Percentiles rank a stretch among this genome's conserved stretches.
Conservation (phyloP, 768 basidiomycete species). For the Paxillus involutus region DNA sequence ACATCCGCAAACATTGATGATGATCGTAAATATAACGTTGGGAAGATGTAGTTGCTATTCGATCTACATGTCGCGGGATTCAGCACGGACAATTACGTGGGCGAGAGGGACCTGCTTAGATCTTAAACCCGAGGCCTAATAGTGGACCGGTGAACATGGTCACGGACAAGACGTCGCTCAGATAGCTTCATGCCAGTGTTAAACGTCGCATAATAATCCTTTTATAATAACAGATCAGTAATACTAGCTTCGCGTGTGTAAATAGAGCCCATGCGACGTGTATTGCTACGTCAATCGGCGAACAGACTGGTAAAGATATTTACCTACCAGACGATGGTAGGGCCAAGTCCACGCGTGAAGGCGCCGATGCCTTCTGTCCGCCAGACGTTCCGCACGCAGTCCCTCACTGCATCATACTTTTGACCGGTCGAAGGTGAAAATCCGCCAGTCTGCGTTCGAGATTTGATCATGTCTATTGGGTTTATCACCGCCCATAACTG, state of each 20-base stretch:
- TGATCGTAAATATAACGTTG: no score
- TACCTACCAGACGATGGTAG: constrained; percentile 85
- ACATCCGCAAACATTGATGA: not conserved
- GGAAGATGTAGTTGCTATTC: no score
- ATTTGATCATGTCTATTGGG: constrained; percentile 96
- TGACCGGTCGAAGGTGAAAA: constrained; percentile 73
- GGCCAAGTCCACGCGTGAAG: constrained; percentile 88
- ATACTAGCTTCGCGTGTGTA: constrained; percentile 1
- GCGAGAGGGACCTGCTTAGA: not conserved
- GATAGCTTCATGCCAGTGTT: no score
- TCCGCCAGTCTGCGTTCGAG: constrained; percentile 93
- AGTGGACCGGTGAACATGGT: no score
- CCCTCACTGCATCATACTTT: constrained; percentile 79
- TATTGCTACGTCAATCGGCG: constrained; percentile 70
- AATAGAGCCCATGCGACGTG: no score
- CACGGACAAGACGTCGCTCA: no score
- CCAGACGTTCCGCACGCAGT: constrained; percentile 85
- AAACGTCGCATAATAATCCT: not conserved
- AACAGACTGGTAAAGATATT: constrained; percentile 3
- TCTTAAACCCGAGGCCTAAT: no score
- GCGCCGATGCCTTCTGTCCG: constrained; percentile 78
- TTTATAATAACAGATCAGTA: not conserved
- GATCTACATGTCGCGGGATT: not conserved
- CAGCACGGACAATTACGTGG: not conserved
- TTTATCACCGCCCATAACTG: constrained; percentile 93